Evolutionary conservation across 2,329 filamentous ascomycete species (phyloP).

Genomic region (Aspergillus hiratsukae): DNA sequence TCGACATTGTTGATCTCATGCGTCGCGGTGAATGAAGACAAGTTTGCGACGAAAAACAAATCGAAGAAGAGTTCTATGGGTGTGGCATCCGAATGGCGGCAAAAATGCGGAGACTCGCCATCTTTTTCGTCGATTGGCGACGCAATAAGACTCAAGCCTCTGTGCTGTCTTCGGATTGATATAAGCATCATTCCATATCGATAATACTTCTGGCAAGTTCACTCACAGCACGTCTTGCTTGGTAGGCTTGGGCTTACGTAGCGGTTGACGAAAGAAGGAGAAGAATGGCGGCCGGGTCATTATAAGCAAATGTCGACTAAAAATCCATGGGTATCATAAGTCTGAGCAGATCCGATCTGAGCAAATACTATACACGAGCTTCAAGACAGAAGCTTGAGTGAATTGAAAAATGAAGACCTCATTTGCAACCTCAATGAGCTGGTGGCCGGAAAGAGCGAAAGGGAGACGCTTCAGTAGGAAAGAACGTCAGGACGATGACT

Average conservation of each 20-base stretch:
- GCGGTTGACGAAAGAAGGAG: conserved; percentile 26
- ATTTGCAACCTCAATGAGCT: neutral
- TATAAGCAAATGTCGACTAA: conserved; percentile 9
- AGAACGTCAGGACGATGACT: conserved; percentile 1
- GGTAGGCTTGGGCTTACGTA: conserved; percentile 13
- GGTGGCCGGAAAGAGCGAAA: conserved; percentile 10
- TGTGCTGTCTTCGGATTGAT: conserved; percentile 9
- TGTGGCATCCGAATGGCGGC: conserved; percentile 47
- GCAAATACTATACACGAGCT: neutral
- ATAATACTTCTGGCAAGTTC: neutral
- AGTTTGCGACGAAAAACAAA: conserved; percentile 60
- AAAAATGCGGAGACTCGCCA: conserved; percentile 29
- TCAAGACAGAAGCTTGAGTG: neutral
- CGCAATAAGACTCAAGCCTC: conserved; percentile 30
- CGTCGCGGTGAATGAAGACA: conserved; percentile 57
- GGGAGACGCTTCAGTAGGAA: neutral
- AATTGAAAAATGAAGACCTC: neutral
- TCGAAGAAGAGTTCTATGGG: conserved; percentile 58
- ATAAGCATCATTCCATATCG: neutral
- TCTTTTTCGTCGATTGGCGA: conserved; percentile 29
- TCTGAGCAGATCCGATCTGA: neutral
- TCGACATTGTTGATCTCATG: conserved; percentile 52
- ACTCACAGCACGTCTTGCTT: conserved; percentile 21
- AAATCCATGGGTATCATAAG: conserved; percentile 14
- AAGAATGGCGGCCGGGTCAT: conserved; percentile 29